Evolutionary conservation across 164 flowering plant genomes (phyloP).

Genomic region (Liriodendron chinense): DNA sequence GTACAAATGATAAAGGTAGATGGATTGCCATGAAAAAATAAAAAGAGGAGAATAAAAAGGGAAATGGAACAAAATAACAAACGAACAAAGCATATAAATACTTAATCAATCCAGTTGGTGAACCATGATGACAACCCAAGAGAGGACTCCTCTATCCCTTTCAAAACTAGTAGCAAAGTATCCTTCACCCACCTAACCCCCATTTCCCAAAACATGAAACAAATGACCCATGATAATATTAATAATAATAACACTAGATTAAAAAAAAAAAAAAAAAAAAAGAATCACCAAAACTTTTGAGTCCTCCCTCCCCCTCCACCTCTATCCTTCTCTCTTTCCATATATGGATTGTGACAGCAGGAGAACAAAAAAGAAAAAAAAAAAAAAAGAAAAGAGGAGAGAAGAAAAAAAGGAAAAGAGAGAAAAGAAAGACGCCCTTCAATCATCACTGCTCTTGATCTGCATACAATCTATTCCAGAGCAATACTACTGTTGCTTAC

Average conservation of each 20-base stretch:
- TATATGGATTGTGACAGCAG: not conserved
- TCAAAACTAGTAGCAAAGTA: not conserved
- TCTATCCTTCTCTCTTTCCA: not conserved
- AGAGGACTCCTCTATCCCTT: not conserved
- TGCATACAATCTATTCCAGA: not conserved
- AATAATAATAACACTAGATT: too few species aligned
- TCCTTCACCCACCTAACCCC: not conserved
- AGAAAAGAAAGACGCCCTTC: not conserved
- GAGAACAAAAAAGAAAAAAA: not conserved
- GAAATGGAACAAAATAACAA: not conserved
- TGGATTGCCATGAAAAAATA: too few species aligned
- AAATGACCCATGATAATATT: not conserved
- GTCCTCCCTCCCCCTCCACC: too few species aligned
- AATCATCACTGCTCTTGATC: not conserved
- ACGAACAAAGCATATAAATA: not conserved
- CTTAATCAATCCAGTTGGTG: not conserved
- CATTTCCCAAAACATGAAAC: not conserved
- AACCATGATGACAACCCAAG: not conserved
- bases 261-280: not conserved
- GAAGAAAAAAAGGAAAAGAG: not conserved
- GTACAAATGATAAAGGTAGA: too few species aligned
- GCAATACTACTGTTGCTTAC: constrained; percentile 34
- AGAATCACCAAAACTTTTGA: constrained; percentile 13
- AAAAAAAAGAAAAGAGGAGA: not conserved
- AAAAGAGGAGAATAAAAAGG: not conserved